Base-by-base conservation (phyloP, 2,329 filamentous ascomycete genomes). In the Ophiostoma tasmaniense region DNA sequence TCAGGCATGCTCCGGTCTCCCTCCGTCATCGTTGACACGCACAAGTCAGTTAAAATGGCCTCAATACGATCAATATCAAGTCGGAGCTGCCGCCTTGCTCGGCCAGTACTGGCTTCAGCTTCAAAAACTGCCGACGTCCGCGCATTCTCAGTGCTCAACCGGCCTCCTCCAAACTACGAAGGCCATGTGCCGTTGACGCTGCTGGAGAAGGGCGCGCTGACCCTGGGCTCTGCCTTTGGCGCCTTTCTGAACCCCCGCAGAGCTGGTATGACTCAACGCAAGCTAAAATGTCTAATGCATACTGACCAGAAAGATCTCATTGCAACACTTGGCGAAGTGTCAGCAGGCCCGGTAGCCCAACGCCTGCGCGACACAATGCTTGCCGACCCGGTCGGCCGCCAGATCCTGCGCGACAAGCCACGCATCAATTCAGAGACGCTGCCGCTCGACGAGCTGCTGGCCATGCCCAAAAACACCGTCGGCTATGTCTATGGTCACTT, bases 291-390 rank as follows among this genome's bases (percentile, higher is more conserved):
- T 39, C 37, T 8, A 10, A 3, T 5, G 13, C 10, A 3, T 25
- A 20, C 30, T n/a, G 0, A 3, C 35, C 30, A 25, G 20, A 17
- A 75, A 92, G 95, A 99, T 81, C 88, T 99, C 73, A 96, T 99
- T 74, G 95, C 95, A 42, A 87, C 92, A 42, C 87, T 96, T n/a
- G 94, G 93, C 76, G 95, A 99, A 83, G 89, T 93, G 35, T 98
- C 95, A 2, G 92, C 93, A 28, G 92, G 93, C 11, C 95, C 95
- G 14, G 97, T 98, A 81, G 93, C 97, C 79, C 87, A 91, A 79
- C 91, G 92, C 69, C 91, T 99, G 25, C 93, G 92, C 73, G 87
- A 94, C 77, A 91, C 90, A 72, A 99, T 99, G 95, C 91, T 99
- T 68, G 81, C 87, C 35, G 83, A 89, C 73, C 84, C 91, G 0